These are phyloP conservation scores for Rhododendron williamsianum DNA, from an alignment of 148 eudicot species.

Conservation along the genomic window DNA sequence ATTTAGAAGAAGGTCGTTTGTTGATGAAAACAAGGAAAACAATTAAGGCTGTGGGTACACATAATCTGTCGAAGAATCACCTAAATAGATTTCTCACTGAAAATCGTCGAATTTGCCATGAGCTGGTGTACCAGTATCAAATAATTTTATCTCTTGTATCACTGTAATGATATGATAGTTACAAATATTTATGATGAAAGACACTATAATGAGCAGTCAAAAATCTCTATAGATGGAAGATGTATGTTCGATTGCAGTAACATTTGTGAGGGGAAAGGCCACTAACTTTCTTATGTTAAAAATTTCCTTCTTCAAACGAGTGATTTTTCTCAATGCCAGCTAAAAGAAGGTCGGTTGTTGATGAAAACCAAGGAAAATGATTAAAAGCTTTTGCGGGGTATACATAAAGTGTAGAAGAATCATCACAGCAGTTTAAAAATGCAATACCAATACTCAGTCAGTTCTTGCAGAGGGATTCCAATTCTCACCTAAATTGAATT, in stretches of 20 bases:
- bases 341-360: background rate
- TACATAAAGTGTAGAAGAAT: conserved; percentile 14
- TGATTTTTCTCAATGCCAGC: background rate
- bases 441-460: conserved; percentile 5
- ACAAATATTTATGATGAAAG: background rate
- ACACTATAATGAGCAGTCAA: background rate
- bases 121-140: conserved; percentile 18
- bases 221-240: background rate
- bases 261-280: background rate
- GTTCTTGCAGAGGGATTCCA: conserved; percentile 9
- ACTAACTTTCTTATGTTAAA: background rate
- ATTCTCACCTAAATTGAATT: conserved; percentile 5
- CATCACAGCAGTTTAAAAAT: conserved; percentile 6
- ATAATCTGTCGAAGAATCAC: conserved; percentile 11
- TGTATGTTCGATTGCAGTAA: background rate
- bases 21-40: background rate
- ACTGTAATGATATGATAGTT: conserved; percentile 13
- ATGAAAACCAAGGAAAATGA: background rate
- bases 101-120: conserved; percentile 1
- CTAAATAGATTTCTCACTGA: background rate
- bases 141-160: conserved; percentile 34
- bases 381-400: too few relatives aligned
- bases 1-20: background rate
- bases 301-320: background rate
- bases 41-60: background rate